Evolutionary conservation across 2,329 filamentous ascomycete species (phyloP).

Genomic region (Botrytis sinoallii): DNA sequence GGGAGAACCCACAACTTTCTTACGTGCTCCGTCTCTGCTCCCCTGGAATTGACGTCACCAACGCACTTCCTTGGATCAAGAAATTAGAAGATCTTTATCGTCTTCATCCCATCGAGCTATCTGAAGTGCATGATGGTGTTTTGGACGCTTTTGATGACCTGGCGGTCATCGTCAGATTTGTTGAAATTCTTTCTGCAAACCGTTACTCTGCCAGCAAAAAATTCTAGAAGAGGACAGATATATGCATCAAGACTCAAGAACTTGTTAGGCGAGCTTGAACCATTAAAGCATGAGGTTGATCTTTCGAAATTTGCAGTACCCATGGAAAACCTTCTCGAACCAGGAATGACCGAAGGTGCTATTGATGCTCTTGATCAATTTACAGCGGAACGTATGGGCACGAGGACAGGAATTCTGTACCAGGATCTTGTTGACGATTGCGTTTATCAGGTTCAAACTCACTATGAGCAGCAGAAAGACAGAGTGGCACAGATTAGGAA

Average conservation of each 20-base stretch:
- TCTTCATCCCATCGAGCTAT: constrained; percentile 37
- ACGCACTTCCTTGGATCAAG: constrained; percentile 43
- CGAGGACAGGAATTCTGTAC: constrained; percentile 45
- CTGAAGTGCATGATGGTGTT: constrained; percentile 39
- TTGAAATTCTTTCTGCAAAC: constrained; percentile 40
- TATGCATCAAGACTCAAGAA: constrained; percentile 39
- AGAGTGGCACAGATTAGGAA: constrained; percentile 27
- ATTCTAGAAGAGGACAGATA: constrained; percentile 41
- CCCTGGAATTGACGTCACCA: constrained; percentile 37
- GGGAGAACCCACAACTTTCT: constrained; percentile 42
- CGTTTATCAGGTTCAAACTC: constrained; percentile 37
- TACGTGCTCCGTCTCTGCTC: constrained; percentile 47
- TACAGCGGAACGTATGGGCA: constrained; percentile 41
- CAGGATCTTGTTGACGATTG: constrained; percentile 44
- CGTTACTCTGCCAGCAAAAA: constrained; percentile 40
- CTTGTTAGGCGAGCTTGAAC: constrained; percentile 42
- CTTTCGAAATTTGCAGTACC: constrained; percentile 43
- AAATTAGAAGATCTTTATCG: constrained; percentile 42
- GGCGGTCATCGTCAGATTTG: constrained; percentile 42
- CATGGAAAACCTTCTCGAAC: constrained; percentile 44
- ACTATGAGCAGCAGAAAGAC: constrained; percentile 30
- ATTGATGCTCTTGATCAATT: constrained; percentile 39
- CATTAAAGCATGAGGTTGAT: constrained; percentile 42
- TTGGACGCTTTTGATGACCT: constrained; percentile 40
- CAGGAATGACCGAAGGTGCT: constrained; percentile 40